Percentiles rank a stretch among this genome's conserved stretches.
phyloP scores from a whole-genome alignment of 176 grass and related monocot species.

The Lolium perenne region DNA sequence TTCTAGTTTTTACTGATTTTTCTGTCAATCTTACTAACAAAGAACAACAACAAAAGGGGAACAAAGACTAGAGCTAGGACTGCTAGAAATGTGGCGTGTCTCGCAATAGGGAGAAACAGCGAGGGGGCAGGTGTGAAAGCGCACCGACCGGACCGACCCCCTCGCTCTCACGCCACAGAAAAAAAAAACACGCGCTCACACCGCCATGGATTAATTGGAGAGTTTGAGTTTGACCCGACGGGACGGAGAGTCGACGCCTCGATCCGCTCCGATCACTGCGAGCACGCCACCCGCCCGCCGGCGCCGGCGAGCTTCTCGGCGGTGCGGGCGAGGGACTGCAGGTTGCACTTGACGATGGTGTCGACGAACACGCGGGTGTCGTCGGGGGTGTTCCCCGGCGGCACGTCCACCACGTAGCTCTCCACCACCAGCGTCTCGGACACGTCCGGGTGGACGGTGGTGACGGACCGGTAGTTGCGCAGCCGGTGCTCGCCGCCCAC shows the following conservation, averaged over 20 bases:
- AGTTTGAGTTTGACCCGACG: not conserved
- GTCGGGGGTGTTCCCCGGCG: constrained; percentile 63
- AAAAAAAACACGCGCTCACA: not conserved
- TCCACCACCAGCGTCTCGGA: constrained; percentile 62
- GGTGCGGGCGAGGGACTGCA: constrained; percentile 68
- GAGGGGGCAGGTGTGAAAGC: not conserved
- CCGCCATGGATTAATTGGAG: not conserved
- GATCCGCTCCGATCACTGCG: not conserved
- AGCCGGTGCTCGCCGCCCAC: constrained; percentile 69
- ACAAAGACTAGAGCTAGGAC: not conserved
- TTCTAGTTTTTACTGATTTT: not conserved
- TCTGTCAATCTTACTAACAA: not conserved
- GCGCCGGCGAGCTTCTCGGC: constrained; percentile 48
- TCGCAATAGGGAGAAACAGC: not conserved
- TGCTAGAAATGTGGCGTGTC: not conserved
- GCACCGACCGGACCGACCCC: not conserved
- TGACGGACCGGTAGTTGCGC: constrained; percentile 68
- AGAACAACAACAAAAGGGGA: not conserved
- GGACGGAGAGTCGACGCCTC: not conserved
- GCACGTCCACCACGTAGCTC: constrained; percentile 80
- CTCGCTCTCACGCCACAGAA: constrained; percentile 30
- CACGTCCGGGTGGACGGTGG: constrained; percentile 52
- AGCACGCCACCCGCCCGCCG: not conserved
- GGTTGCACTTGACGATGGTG: constrained; percentile 79
- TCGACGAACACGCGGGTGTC: constrained; percentile 68